phyloP scores from a whole-genome alignment of 176 grass and related monocot species.

The Bromus sterilis region DNA sequence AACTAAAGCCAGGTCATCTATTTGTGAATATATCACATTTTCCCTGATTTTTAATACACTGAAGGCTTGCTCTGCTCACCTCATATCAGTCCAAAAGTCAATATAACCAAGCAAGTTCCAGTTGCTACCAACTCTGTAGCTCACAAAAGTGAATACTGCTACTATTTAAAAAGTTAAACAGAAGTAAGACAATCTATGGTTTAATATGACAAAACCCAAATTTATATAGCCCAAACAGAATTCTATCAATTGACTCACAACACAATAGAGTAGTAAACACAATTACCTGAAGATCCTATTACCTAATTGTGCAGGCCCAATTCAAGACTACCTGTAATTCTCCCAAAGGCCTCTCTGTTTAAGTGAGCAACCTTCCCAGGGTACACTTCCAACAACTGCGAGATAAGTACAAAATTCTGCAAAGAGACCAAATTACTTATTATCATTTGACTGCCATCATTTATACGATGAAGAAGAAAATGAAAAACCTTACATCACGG shows the following conservation, averaged over 20 bases:
- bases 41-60: background rate
- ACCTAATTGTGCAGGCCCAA: constrained; percentile 78
- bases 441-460: too few species aligned
- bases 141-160: background rate
- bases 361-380: constrained; percentile 90
- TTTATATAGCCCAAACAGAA: constrained; percentile 1
- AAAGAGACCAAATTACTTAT: too few species aligned
- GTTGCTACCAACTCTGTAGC: background rate
- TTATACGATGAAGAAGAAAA: too few species aligned
- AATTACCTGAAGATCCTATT: constrained; percentile 15
- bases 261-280: background rate
- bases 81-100: background rate
- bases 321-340: constrained; percentile 71
- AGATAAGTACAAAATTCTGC: too few species aligned
- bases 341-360: constrained; percentile 72
- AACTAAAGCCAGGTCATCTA: too few species aligned
- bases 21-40: background rate
- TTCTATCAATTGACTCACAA: too few species aligned
- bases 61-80: background rate
- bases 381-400: constrained; percentile 93
- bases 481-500: too few species aligned
- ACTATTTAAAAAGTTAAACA: background rate
- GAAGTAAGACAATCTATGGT: too few species aligned
- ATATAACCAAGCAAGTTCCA: constrained; percentile 6
- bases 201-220: too few species aligned